Base-by-base conservation (phyloP, 495 filamentous ascomycete species). In the Penicillium bovifimosum region DNA sequence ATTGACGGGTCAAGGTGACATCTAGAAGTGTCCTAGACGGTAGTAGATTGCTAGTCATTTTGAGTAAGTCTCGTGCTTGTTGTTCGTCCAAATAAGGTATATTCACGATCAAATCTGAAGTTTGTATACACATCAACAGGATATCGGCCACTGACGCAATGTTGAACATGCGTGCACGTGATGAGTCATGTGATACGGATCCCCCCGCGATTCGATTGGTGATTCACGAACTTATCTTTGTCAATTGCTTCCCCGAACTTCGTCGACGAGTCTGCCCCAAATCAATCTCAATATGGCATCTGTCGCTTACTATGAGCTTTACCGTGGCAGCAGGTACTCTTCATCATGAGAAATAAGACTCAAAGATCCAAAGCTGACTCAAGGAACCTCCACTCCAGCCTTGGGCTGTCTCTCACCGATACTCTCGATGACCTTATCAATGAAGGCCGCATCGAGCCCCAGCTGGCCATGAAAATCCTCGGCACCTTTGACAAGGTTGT, bases 391-490 rank as follows among this genome's bases (percentile, higher is more conserved):
- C 72, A 98, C 28, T 54, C 36, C 72, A 98, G 95, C 70, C 84
- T 99, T 68, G 93, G 93, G 46, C 76, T 87, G 58, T 83, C 92
- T 26, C 80, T 99, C 58, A 96, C 90, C 44, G 95, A 99, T 74
- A 93, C 91, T 24, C 89, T 99, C 50, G 95, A 99, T 71, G 88
- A 95, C 53, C 75, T 97, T 55, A 96, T 99, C 72, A 91, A 86
- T 62, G 84, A 88, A 49, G 86, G 89, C 52, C 85, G 87, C 35
- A 96, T 99, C 70, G 91, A 96, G 71, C 95, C 95, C 16, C 95
- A 99, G 71, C 83, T 97, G 33, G 95, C 95, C 28, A 96, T 96
- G 90, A 96, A 96, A 78, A 88, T 99, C 47, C 78, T 99, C 44
- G 83, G 81, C 44, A 90, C 93, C 72, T 97, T 96, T 71, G 95